Evolutionary conservation across 2,329 filamentous ascomycete species (phyloP).

Genomic region (Fusarium paranaense): DNA sequence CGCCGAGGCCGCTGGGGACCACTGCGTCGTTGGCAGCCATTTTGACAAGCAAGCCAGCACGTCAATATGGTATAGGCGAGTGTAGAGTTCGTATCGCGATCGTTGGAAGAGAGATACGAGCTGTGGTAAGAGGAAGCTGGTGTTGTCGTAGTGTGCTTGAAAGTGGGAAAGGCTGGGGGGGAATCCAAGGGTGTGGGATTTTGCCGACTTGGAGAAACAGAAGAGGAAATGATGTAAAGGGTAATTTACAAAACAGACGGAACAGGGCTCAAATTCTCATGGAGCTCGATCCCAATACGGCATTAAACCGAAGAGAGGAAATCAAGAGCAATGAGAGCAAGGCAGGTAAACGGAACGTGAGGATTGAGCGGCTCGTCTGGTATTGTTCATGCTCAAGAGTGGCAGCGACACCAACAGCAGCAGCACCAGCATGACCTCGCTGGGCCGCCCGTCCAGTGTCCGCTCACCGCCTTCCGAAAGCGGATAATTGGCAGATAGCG

Average conservation of each 20-base stretch:
- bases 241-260: neutral
- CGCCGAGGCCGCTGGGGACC: slow-evolving; percentile 47
- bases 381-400: slow-evolving; percentile 20
- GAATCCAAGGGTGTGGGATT: slow-evolving; percentile 21
- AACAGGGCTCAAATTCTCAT: neutral
- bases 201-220: slow-evolving; percentile 19
- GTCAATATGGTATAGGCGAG: neutral
- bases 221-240: slow-evolving; percentile 12
- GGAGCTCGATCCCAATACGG: neutral
- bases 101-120: neutral
- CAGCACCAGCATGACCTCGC: slow-evolving; percentile 37
- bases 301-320: neutral
- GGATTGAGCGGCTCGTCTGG: neutral
- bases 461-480: slow-evolving; percentile 41
- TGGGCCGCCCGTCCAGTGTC: slow-evolving; percentile 14
- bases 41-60: slow-evolving; percentile 16
- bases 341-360: neutral
- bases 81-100: neutral
- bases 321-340: neutral
- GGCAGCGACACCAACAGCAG: slow-evolving; percentile 1
- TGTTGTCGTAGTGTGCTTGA: slow-evolving; percentile 8
- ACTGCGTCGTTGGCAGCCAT: slow-evolving; percentile 57
- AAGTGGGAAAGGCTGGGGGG: slow-evolving; percentile 22
- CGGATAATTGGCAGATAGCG: slow-evolving; percentile 31
- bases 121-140: slow-evolving; percentile 3